phyloP scores from a whole-genome alignment of 2,329 filamentous ascomycete genomes.

The Pseudogymnoascus sp. region DNA sequence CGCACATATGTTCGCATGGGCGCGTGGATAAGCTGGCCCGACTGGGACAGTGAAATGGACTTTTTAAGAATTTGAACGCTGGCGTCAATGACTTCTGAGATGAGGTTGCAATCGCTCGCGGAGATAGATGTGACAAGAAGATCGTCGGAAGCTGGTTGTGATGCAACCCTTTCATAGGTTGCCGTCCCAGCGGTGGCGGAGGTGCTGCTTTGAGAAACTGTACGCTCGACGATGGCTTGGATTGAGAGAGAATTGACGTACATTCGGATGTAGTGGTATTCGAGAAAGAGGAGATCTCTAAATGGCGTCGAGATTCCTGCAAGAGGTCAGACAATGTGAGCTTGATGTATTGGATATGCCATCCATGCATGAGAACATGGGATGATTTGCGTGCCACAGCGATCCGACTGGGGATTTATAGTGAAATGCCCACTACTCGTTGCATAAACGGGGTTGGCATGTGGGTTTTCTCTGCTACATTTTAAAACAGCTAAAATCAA shows the following conservation, averaged over 20 bases:
- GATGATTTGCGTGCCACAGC: neutral
- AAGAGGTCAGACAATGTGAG: neutral
- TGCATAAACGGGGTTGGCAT: constrained; percentile 27
- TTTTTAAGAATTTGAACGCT: constrained; percentile 43
- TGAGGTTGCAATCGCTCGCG: constrained; percentile 43
- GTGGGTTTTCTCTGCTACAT: neutral
- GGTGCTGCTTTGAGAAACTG: constrained; percentile 29
- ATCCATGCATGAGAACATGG: neutral
- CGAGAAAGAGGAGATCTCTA: constrained; percentile 38
- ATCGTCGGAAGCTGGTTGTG: neutral
- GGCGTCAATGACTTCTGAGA: constrained; percentile 46
- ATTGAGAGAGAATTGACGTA: constrained; percentile 42
- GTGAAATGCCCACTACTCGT: neutral
- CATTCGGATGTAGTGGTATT: constrained; percentile 37
- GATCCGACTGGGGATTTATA: neutral
- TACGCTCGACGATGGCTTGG: constrained; percentile 48
- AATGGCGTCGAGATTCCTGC: neutral
- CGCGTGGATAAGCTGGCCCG: constrained; percentile 38
- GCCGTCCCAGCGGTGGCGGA: constrained; percentile 28
- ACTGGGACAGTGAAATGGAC: constrained; percentile 39
- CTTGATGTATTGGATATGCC: constrained; percentile 20
- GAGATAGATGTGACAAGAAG: constrained; percentile 35
- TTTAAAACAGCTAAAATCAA: neutral
- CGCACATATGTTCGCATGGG: constrained; percentile 45
- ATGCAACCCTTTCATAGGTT: constrained; percentile 2